Conservation (phyloP, 2,329 filamentous ascomycete species). For the Curvularia eragrostidis region DNA sequence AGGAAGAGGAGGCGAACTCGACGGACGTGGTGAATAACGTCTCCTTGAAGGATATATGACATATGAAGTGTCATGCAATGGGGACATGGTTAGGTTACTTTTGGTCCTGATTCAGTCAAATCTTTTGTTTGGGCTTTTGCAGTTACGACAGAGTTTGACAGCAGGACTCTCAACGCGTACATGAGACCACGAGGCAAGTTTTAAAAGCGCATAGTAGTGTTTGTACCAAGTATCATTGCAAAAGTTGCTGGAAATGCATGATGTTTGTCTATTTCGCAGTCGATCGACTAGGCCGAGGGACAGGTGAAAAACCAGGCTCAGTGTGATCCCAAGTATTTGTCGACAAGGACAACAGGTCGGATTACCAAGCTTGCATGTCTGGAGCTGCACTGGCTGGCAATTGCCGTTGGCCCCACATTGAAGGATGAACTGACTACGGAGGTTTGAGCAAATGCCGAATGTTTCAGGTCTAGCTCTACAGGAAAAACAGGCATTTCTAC, state of each 20-base stretch:
- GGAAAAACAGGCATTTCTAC: neutral
- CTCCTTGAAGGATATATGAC: neutral
- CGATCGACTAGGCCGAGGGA: no score
- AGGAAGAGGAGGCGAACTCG: neutral
- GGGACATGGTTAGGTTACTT: neutral
- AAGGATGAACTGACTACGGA: neutral
- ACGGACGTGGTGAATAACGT: neutral
- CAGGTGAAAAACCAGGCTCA: no score
- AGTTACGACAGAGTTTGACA: neutral
- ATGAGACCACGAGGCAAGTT: no score
- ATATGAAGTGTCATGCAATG: no score
- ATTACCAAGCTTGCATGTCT: no score
- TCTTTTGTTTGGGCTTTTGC: no score
- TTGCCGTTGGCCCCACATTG: neutral
- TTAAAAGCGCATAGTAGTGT: no score
- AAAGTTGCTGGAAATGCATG: neutral
- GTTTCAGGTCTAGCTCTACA: neutral
- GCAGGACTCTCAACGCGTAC: no score
- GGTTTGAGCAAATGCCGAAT: neutral
- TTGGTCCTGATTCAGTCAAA: neutral
- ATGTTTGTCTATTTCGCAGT: no score
- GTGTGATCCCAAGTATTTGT: no score
- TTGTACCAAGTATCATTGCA: neutral
- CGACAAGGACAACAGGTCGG: no score
- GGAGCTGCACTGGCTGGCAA: no score